Percentiles rank a stretch among this genome's conserved stretches.
Conservation (phyloP, 1,284 basidiomycete species). For the Flammula alnicola region DNA sequence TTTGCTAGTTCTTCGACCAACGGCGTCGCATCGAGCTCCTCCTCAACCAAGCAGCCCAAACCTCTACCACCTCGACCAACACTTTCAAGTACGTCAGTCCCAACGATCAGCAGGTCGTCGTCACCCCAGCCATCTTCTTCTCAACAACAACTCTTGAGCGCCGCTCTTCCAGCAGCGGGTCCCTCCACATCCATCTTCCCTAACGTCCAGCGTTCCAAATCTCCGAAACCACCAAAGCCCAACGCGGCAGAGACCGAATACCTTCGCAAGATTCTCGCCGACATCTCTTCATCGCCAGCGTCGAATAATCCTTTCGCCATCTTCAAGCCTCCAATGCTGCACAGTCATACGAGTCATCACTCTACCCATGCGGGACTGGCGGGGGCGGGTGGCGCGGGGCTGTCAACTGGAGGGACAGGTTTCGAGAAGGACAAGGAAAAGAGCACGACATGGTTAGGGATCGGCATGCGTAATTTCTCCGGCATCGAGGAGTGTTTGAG, state of each 20-base stretch:
- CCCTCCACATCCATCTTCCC: slow-evolving; percentile 19
- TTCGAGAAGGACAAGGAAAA: slow-evolving; percentile 25
- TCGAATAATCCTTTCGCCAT: slow-evolving; percentile 47
- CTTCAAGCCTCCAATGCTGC: slow-evolving; percentile 42
- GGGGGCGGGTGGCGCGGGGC: too few relatives aligned
- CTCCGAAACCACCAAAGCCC: slow-evolving; percentile 56
- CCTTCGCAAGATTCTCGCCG: slow-evolving; percentile 67
- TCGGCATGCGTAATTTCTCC: slow-evolving; percentile 47
- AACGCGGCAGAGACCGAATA: slow-evolving; percentile 62
- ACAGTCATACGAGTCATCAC: slow-evolving; percentile 28
- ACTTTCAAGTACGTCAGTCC: slow-evolving; percentile 4
- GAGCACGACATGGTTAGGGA: slow-evolving; percentile 49
- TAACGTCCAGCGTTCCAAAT: slow-evolving; percentile 38
- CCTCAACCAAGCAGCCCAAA: neutral
- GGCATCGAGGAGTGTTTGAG: slow-evolving; percentile 77
- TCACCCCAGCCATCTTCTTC: slow-evolving; percentile 14
- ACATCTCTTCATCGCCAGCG: slow-evolving; percentile 44
- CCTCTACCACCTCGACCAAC: neutral
- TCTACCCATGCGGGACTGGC: slow-evolving; percentile 14
- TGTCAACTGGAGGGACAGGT: neutral
- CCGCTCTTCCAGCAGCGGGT: slow-evolving; percentile 14
- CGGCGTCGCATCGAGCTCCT: neutral
- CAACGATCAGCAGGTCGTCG: slow-evolving; percentile 16
- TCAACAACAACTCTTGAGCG: slow-evolving; percentile 18
- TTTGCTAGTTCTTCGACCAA: neutral